Base-by-base conservation (phyloP, 2,329 filamentous ascomycete species). In the Aquanectria penicillioides region DNA sequence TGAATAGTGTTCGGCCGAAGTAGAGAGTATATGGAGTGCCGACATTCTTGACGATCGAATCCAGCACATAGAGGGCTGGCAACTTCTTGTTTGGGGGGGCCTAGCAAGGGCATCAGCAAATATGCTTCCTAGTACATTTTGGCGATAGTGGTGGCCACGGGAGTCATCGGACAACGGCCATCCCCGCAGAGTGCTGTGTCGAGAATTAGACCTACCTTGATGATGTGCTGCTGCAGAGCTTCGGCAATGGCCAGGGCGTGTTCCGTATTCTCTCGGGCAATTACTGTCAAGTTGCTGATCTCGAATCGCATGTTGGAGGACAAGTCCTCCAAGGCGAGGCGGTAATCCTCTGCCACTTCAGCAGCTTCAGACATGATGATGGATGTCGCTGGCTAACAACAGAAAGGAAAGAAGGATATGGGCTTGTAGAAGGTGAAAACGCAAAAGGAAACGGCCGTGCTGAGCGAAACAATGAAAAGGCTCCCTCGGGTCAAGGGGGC, bases 31-130 rank as follows among this genome's bases (percentile, higher is more conserved):
- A 99, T 7, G 95, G 95, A 1, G 94, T 97, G 61, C 95, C 95
- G 62, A 99, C 93, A 81, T 99, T 98, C 78, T 99, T 99, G 73
- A 97, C 94, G 61, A 99, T 94, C 13, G 94, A 98, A 78, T 99
- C 95, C 72, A 99, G 89, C 65, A 99, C 92, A 78, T 98, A 99
- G 23, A 99, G 84, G n/a, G 95, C 93, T 15, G 95, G 94, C 3
- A 99, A 82, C 73, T 98, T 99, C 76, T 93, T 94, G 61, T 88
- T 85, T 33, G 95, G 93, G 40, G 93, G 87, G 52, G 91, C 92
- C 95, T 99, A 78, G 65, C 36, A 46, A 48, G 38, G 57, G 61
- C 34, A 71, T 85, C 69, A 85, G 82, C 36, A 26, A 57, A 13
- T 9, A 33, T 48, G 28, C 36, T n/a, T 29, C 15, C 38, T 54